Percentiles rank a stretch among this genome's conserved stretches.
Conservation (phyloP, 140 eudicot genomes). For the Bidens hawaiensis region DNA sequence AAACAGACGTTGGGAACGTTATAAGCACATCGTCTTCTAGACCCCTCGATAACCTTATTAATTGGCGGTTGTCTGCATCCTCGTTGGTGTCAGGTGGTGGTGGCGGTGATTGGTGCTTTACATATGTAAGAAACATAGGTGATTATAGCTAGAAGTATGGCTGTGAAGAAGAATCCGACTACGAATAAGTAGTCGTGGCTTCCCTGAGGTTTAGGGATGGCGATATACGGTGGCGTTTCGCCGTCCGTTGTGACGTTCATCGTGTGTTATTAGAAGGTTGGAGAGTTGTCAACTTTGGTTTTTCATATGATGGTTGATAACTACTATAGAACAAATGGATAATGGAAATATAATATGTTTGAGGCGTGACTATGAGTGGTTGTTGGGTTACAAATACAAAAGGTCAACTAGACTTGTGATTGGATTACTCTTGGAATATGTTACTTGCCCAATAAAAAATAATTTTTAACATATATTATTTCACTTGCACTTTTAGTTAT, state of each 20-base stretch:
- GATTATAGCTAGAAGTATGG: not conserved
- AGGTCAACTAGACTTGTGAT: not conserved
- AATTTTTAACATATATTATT: no score
- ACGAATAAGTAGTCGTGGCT: constrained; percentile 16
- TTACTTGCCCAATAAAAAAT: no score
- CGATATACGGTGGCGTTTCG: not conserved
- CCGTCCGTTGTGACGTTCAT: constrained; percentile 14
- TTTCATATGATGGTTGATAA: not conserved
- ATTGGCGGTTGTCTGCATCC: not conserved
- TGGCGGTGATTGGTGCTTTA: constrained; percentile 4
- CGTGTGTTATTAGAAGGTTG: not conserved
- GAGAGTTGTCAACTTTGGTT: constrained; percentile 4
- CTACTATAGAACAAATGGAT: not conserved
- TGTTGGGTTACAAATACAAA: constrained; percentile 5
- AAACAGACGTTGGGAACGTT: constrained; percentile 22
- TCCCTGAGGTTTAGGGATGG: not conserved
- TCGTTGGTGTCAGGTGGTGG: constrained; percentile 9
- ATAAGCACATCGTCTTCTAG: constrained; percentile 15
- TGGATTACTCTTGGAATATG: not conserved
- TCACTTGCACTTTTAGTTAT: no score
- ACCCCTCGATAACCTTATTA: constrained; percentile 15
- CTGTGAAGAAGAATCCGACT: constrained; percentile 4
- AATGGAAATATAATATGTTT: not conserved
- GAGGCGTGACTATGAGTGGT: not conserved
- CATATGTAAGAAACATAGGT: constrained; percentile 14